Conservation (phyloP, 129 eudicot species). For the Flaveria ramosissima region DNA sequence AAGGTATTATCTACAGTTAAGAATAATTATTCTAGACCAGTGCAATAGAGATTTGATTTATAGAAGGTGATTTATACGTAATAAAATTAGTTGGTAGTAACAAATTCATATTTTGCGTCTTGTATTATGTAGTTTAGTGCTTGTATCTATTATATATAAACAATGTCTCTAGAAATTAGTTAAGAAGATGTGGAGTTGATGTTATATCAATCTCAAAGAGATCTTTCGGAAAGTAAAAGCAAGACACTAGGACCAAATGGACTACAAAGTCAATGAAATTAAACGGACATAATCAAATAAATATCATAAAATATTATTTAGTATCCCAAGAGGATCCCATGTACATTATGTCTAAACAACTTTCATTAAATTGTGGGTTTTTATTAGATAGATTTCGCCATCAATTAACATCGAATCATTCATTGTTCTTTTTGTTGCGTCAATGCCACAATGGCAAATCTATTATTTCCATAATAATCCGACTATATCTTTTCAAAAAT, state of each 20-base stretch:
- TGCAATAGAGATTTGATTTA: not conserved
- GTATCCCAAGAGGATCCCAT: constrained; percentile 21
- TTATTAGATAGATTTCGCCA: constrained; percentile 7
- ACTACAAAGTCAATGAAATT: constrained; percentile 28
- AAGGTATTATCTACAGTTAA: no score
- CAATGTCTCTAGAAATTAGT: not conserved
- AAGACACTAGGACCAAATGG: constrained; percentile 11
- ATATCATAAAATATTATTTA: not conserved
- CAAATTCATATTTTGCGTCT: not conserved
- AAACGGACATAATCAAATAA: not conserved
- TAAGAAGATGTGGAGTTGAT: constrained; percentile 1
- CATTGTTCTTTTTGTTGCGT: constrained; percentile 20
- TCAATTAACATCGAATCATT: constrained; percentile 25
- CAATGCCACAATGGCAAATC: not conserved
- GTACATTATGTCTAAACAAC: constrained; percentile 16
- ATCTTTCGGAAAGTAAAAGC: constrained; percentile 37
- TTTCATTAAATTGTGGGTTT: constrained; percentile 1
- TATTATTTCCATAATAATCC: not conserved
- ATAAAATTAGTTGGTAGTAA: not conserved
- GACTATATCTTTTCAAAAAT: no score
- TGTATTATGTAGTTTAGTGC: not conserved
- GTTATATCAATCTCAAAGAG: constrained; percentile 6
- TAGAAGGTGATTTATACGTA: not conserved
- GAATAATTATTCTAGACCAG: not conserved
- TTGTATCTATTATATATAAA: not conserved